phyloP scores from a whole-genome alignment of 2,329 filamentous ascomycete species.

The Claviceps sp. region DNA sequence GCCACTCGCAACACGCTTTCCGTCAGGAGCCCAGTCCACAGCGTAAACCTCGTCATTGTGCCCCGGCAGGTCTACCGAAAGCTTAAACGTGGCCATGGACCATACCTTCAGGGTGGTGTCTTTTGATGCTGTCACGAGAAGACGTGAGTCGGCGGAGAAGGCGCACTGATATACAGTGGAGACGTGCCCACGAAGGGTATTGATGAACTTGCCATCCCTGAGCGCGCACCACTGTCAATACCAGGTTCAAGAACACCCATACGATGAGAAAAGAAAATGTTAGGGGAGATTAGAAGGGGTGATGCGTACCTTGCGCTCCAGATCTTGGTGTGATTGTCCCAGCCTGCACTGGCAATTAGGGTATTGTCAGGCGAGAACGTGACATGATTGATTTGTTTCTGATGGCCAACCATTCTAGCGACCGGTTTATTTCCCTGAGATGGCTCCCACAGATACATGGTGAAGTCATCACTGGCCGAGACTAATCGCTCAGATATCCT shows the following conservation, averaged over 20 bases:
- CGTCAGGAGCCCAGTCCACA: constrained; percentile 89
- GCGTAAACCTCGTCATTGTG: constrained; percentile 91
- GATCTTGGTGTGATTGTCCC: constrained; percentile 90
- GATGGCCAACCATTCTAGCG: constrained; percentile 80
- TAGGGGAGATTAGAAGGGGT: no score
- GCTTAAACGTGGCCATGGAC: constrained; percentile 75
- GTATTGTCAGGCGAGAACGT: constrained; percentile 83
- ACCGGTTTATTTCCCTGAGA: constrained; percentile 66
- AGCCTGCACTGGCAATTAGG: constrained; percentile 76
- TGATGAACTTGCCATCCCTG: constrained; percentile 63
- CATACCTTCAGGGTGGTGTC: constrained; percentile 92
- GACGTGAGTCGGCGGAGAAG: constrained; percentile 83
- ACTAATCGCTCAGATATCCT: constrained; percentile 73
- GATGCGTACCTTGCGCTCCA: constrained; percentile 59
- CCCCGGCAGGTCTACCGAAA: constrained; percentile 69
- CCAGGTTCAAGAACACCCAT: background rate
- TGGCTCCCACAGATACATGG: constrained; percentile 92
- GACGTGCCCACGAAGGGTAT: constrained; percentile 76
- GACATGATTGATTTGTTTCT: constrained; percentile 94
- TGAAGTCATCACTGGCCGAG: constrained; percentile 89
- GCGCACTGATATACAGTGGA: constrained; percentile 85
- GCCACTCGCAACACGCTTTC: constrained; percentile 76
- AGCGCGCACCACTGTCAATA: no score
- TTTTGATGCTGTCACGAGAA: constrained; percentile 77
- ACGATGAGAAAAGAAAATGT: background rate